phyloP scores from a whole-genome alignment of 139 green algal species.

The Chlamydomonas sphaeroides region DNA sequence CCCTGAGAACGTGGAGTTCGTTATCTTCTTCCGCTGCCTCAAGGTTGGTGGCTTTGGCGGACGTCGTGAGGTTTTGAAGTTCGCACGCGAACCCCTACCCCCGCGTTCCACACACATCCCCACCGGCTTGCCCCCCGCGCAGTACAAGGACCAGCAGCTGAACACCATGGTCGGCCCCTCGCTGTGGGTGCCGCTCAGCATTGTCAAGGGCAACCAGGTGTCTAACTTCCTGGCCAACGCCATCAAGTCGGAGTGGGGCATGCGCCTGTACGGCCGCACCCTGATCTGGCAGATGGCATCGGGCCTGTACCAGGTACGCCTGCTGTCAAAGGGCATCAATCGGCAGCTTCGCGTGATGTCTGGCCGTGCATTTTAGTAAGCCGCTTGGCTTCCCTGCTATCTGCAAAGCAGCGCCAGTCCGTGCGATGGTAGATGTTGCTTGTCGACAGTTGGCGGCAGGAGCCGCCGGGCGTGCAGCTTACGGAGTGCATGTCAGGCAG shows the following conservation, averaged over 20 bases:
- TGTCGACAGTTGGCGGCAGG: too few relatives aligned
- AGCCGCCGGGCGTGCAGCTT: too few relatives aligned
- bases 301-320: slow-evolving; percentile 68
- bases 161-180: slow-evolving; percentile 19
- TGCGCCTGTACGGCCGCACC: slow-evolving; percentile 63
- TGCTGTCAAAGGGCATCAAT: too few relatives aligned
- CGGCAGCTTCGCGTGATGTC: too few relatives aligned
- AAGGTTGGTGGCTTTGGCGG: slow-evolving; percentile 40
- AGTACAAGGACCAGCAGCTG: slow-evolving; percentile 26
- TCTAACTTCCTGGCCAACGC: slow-evolving; percentile 73
- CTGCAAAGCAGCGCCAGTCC: too few relatives aligned
- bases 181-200: slow-evolving; percentile 70
- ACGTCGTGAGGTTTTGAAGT: too few relatives aligned
- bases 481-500: too few relatives aligned
- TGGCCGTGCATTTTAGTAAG: too few relatives aligned
- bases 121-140: too few relatives aligned
- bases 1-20: slow-evolving; percentile 82
- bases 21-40: slow-evolving; percentile 72
- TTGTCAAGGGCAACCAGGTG: slow-evolving; percentile 71
- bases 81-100: too few relatives aligned
- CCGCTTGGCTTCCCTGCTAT: too few relatives aligned
- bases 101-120: neutral
- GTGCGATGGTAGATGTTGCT: too few relatives aligned
- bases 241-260: slow-evolving; percentile 64
- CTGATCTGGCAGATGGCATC: slow-evolving; percentile 70